phyloP scores from a whole-genome alignment of 2,329 filamentous ascomycete genomes.

The Lasiodiplodia theobromae region DNA sequence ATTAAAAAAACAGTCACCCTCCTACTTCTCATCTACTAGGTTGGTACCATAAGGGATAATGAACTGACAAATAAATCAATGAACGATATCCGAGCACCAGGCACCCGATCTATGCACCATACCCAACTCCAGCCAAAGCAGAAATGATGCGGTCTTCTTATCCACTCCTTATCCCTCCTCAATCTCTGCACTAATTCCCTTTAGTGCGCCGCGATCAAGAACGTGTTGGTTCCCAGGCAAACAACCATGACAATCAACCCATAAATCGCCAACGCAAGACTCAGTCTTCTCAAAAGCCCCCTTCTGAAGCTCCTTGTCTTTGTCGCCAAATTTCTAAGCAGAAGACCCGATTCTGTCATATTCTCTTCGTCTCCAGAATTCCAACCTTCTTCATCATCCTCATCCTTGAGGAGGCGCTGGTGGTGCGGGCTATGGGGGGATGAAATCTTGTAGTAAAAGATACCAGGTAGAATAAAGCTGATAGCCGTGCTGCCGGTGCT shows the following conservation, averaged over 20 bases:
- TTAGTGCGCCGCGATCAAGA: conserved; percentile 73
- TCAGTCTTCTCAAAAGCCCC: conserved; percentile 71
- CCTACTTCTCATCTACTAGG: neutral
- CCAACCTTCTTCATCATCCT: conserved; percentile 79
- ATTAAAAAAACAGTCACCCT: neutral
- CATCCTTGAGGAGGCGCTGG: conserved; percentile 86
- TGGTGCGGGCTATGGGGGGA: conserved; percentile 86
- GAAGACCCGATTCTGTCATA: conserved; percentile 33
- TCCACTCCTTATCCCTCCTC: neutral
- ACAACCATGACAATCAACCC: conserved; percentile 88
- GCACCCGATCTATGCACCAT: conserved; percentile 7
- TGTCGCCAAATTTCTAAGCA: conserved; percentile 48
- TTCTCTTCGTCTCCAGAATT: conserved; percentile 61
- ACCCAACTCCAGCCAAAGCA: neutral
- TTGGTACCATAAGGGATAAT: neutral
- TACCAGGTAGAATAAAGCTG: conserved; percentile 91
- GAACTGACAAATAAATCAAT: neutral
- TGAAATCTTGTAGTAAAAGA: conserved; percentile 99
- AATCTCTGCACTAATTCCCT: neutral
- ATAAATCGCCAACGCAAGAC: conserved; percentile 80
- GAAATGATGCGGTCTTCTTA: neutral
- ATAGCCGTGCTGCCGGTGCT: conserved; percentile 95
- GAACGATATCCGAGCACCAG: neutral
- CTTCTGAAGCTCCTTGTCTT: conserved; percentile 69
- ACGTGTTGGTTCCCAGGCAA: conserved; percentile 84